Conservation (phyloP, 2,329 filamentous ascomycete genomes). For the Ramularia collo-cygni region DNA sequence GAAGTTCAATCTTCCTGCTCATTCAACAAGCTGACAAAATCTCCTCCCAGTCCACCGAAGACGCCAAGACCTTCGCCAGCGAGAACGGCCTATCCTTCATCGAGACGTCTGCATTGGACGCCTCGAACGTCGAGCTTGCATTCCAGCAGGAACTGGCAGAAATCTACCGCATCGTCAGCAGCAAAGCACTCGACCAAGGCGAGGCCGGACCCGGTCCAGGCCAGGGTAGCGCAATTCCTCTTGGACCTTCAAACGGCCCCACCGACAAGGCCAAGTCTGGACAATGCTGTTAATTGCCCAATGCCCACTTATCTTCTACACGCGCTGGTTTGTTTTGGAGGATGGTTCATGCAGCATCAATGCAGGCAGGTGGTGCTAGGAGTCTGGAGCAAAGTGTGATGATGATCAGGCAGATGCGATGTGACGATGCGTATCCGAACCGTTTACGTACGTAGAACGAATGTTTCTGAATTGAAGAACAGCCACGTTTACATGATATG, state of each 20-base stretch:
- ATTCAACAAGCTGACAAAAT: not conserved
- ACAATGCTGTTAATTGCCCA: slow-evolving; percentile 62
- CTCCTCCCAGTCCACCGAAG: slow-evolving; percentile 64
- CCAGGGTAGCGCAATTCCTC: slow-evolving; percentile 68
- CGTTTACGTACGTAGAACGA: not conserved
- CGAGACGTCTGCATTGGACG: slow-evolving; percentile 96
- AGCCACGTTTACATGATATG: not conserved
- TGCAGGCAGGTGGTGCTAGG: not conserved
- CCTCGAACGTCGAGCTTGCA: slow-evolving; percentile 96
- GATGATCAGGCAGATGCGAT: not conserved
- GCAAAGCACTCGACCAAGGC: slow-evolving; percentile 89
- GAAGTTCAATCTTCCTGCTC: no score
- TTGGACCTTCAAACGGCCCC: slow-evolving; percentile 79
- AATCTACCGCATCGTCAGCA: slow-evolving; percentile 98
- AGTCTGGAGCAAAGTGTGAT: slow-evolving; percentile 2
- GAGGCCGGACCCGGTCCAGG: slow-evolving; percentile 68
- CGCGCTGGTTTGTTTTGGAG: not conserved
- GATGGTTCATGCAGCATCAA: not conserved
- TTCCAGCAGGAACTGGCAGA: slow-evolving; percentile 99
- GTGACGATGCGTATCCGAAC: not conserved
- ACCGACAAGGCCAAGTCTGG: slow-evolving; percentile 72
- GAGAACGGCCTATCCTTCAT: slow-evolving; percentile 74
- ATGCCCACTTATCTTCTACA: not conserved
- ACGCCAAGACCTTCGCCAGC: slow-evolving; percentile 98
- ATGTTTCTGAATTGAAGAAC: slow-evolving; percentile 1